A percentile compares a stretch with the other conserved stretches of the same genome.
Evolutionary conservation across 805 yeast species (phyloP).

Genomic region (Saccharomyces jurei): DNA sequence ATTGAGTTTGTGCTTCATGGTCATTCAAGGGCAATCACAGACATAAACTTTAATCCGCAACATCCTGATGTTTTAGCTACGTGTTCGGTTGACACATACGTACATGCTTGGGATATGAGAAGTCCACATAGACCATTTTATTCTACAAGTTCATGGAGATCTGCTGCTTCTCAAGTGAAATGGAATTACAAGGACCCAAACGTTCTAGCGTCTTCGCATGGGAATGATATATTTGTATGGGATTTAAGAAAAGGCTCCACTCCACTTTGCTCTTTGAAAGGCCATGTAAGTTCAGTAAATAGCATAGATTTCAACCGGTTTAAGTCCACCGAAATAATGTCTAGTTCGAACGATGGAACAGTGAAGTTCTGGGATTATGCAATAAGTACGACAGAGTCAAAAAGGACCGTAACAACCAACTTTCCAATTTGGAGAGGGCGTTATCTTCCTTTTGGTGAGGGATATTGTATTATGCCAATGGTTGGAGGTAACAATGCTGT

Average conservation of each 20-base stretch:
- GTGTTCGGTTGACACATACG: conserved; percentile 84
- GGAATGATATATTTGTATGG: conserved; percentile 75
- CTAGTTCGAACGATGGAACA: conserved; percentile 80
- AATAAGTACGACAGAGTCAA: conserved; percentile 37
- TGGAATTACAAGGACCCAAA: conserved; percentile 78
- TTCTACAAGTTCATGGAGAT: conserved; percentile 88
- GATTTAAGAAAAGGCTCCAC: conserved; percentile 74
- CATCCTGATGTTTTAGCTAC: conserved; percentile 87
- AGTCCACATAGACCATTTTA: conserved; percentile 65
- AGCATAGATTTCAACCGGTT: conserved; percentile 76
- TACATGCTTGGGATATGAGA: conserved; percentile 86
- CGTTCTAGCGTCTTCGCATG: conserved; percentile 81
- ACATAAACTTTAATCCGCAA: conserved; percentile 82
- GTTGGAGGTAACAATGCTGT: conserved; percentile 66
- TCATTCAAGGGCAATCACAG: conserved; percentile 90
- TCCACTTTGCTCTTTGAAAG: conserved; percentile 60
- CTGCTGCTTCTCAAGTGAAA: conserved; percentile 90
- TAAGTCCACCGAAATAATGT: conserved; percentile 51
- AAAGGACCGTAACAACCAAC: conserved; percentile 54
- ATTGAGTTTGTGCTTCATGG: conserved; percentile 82
- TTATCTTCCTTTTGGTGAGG: conserved; percentile 78
- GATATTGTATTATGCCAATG: conserved; percentile 84
- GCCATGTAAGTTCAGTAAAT: conserved; percentile 81
- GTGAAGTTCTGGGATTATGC: conserved; percentile 76
- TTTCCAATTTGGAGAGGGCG: conserved; percentile 89